A percentile compares a stretch with the other conserved stretches of the same genome.
phyloP scores from a whole-genome alignment of 2,329 filamentous ascomycete species.

The Alternaria hordeiaustralica region DNA sequence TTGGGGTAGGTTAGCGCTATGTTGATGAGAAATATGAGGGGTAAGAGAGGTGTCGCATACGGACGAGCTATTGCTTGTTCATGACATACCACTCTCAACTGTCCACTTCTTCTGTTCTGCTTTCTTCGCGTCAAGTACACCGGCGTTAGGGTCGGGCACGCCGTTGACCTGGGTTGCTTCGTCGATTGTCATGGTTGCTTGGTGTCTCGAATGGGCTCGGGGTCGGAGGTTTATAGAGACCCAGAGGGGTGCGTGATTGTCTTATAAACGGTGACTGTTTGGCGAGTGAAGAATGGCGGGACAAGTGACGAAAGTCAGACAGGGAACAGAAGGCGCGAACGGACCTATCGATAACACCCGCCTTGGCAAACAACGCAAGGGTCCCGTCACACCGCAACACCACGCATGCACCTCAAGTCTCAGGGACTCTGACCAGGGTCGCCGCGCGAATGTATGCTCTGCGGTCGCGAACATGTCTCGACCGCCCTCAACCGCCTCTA shows the following conservation, averaged over 20 bases:
- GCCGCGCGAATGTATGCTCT: conserved; percentile 1
- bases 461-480: conserved; percentile 34
- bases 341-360: conserved; percentile 27
- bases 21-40: neutral
- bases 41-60: conserved; percentile 41
- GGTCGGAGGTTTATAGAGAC: neutral
- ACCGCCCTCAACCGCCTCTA: conserved; percentile 30
- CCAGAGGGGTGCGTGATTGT: neutral
- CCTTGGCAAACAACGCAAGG: conserved; percentile 24
- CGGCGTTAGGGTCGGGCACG: conserved; percentile 44
- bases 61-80: conserved; percentile 28
- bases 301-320: conserved; percentile 11
- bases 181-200: conserved; percentile 32
- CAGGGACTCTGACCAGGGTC: neutral
- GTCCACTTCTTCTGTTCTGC: conserved; percentile 45
- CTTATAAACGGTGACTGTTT: conserved; percentile 8
- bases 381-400: conserved; percentile 18
- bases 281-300: conserved; percentile 8
- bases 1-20: conserved; percentile 5
- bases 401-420: conserved; percentile 3
- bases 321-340: conserved; percentile 54
- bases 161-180: conserved; percentile 53
- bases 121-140: conserved; percentile 40
- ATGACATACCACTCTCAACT: conserved; percentile 55
- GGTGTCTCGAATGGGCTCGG: neutral